Percentiles rank a stretch among this genome's conserved stretches.
Evolutionary conservation across 352 stramenopile genomes (phyloP).

Genomic region (Phytophthora foliorum): DNA sequence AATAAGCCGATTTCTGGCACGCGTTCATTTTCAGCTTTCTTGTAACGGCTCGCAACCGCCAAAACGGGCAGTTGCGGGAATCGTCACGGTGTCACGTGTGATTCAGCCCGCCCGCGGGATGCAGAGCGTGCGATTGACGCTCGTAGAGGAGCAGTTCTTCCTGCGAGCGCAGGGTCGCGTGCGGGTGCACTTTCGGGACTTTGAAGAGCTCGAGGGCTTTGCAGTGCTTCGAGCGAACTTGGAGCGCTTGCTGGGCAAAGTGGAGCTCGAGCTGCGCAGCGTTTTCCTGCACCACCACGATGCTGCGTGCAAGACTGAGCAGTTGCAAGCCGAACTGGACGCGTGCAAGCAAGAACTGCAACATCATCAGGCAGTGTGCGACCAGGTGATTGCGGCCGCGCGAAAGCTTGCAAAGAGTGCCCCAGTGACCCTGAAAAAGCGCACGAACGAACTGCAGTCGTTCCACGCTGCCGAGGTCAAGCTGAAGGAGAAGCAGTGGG

Average conservation of each 20-base stretch:
- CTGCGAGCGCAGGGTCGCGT: conserved; percentile 37
- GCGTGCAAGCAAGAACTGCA: conserved; percentile 18
- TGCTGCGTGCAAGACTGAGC: conserved; percentile 32
- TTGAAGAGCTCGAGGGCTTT: conserved; percentile 60
- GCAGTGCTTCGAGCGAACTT: conserved; percentile 42
- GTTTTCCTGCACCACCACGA: conserved; percentile 47
- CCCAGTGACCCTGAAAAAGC: conserved; percentile 26
- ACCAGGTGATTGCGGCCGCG: conserved; percentile 43
- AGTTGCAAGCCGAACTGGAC: conserved; percentile 26
- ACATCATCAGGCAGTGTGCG: conserved; percentile 31
- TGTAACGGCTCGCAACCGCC: not conserved
- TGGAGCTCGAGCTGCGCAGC: conserved; percentile 47
- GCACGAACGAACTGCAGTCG: conserved; percentile 39
- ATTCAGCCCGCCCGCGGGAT: conserved; percentile 17
- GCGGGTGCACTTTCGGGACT: conserved; percentile 43
- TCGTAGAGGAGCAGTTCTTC: conserved; percentile 50
- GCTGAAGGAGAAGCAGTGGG: conserved; percentile 45
- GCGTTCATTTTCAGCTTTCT: not conserved
- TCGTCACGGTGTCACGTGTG: not conserved
- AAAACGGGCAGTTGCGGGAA: not conserved
- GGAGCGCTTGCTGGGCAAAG: conserved; percentile 42
- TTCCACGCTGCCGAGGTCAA: conserved; percentile 43
- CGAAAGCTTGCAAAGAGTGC: conserved; percentile 32
- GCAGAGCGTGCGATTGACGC: conserved; percentile 30
- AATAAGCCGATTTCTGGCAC: conserved; percentile 30